Evolutionary conservation across 2,329 filamentous ascomycete species (phyloP), one percentile per base, ranked within the genome.

Genomic region (Talaromyces funiculosus): DNA sequence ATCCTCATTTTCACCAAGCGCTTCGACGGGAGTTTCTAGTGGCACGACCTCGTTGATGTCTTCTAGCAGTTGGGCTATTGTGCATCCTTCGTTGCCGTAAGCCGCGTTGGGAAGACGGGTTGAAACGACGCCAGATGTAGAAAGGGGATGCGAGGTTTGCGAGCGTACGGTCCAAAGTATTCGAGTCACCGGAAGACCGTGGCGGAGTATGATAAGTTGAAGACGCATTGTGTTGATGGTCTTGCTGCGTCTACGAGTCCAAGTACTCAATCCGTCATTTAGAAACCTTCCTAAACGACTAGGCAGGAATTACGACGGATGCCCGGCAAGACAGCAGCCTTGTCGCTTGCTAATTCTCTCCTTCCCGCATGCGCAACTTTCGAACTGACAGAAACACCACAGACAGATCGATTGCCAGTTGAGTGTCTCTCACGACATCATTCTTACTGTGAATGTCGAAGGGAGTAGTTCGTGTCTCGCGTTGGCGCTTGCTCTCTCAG

Each of bases 41-140:
- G 92, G 92, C 1, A 97, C 79, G 16, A 89, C 82, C 45, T 90
- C 84, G 74, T 95, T 92, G 66, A 97, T 80, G 63, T 90, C 84
- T 64, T 89, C 85, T 38, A 97, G 80, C 2, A 97, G 83, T 66
- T 88, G 85, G 31, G 89, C 83, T 62, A 96, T 81, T 2, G 90
- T 96, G 57, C 86, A 81, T 49, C 86, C 81, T 14, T 80, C 78
- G 57, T 80, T 71, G 10, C 69, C 68, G 60, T 70, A 75, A 14
- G 71, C 67, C 37, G 69, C 69, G 63, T 75, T 77, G 10, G 72
- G 71, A 18, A 65, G 65, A 10, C 70, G 68, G 42, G 72, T 68
- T 31, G 72, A 73, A 14, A 73, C 66, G 51, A 73, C 66, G 12
- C 67, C 68, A 10, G 74, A 76, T 8, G 70, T 67, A 3, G 49